Evolutionary conservation across 352 stramenopile genomes (phyloP).

Genomic region (Plasmopara muralis): DNA sequence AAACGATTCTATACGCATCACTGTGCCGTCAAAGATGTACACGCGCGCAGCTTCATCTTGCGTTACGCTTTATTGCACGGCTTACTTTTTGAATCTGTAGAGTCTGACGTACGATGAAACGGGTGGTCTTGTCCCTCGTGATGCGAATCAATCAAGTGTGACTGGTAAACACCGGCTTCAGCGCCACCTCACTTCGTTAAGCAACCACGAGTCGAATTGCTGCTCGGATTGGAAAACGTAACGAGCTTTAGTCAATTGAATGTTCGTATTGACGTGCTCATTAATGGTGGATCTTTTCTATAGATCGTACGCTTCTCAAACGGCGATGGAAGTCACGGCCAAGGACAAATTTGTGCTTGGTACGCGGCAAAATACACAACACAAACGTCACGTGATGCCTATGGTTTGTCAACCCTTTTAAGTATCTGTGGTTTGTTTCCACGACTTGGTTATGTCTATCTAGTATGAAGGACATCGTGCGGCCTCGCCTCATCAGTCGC

Average conservation of each 20-base stretch:
- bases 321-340: constrained; percentile 38
- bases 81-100: constrained; percentile 14
- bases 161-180: constrained; percentile 58
- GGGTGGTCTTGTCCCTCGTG: constrained; percentile 51
- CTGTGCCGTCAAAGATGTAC: constrained; percentile 34
- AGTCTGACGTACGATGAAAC: constrained; percentile 46
- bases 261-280: not conserved
- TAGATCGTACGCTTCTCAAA: constrained; percentile 61
- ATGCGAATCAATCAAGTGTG: constrained; percentile 11
- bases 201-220: constrained; percentile 26
- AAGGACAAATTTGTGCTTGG: constrained; percentile 44
- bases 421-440: not conserved
- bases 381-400: constrained; percentile 55
- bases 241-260: constrained; percentile 3
- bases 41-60: too few relatives aligned
- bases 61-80: not conserved
- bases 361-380: constrained; percentile 46
- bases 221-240: constrained; percentile 70
- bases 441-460: constrained; percentile 1
- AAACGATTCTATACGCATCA: constrained; percentile 51
- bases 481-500: constrained; percentile 4
- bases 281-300: not conserved
- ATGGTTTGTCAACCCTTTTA: constrained; percentile 24
- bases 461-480: constrained; percentile 19
- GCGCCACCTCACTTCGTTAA: constrained; percentile 28